phyloP scores from a whole-genome alignment of 305 asterid species.

The Withania somnifera region DNA sequence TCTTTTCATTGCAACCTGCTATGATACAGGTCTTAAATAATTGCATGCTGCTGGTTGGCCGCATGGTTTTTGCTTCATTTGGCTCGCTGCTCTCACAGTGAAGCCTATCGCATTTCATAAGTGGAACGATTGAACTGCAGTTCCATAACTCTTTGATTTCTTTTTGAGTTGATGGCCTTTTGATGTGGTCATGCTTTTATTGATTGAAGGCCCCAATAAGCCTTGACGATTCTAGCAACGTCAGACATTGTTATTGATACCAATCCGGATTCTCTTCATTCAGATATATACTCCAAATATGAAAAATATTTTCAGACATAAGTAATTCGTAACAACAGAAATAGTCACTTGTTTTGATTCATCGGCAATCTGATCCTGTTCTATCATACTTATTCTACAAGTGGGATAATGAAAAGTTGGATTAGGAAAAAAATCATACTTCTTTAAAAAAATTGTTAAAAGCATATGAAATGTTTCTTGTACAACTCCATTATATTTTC shows the following conservation, averaged over 20 bases:
- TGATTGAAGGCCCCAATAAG: background rate
- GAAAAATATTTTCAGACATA: background rate
- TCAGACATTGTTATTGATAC: background rate
- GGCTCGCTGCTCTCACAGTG: background rate
- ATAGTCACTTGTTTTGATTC: background rate
- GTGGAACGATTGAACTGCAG: background rate
- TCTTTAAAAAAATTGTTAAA: background rate
- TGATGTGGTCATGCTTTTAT: background rate
- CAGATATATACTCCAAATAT: background rate
- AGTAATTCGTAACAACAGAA: background rate
- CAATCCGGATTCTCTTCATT: background rate
- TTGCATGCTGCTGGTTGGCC: background rate
- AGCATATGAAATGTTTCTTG: background rate
- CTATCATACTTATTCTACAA: too few species aligned
- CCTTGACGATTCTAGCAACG: background rate
- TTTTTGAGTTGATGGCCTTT: background rate
- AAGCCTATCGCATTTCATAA: background rate
- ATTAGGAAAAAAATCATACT: too few species aligned
- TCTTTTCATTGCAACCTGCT: background rate
- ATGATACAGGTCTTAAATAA: background rate
- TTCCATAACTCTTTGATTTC: background rate
- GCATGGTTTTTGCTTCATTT: background rate
- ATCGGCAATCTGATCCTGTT: background rate
- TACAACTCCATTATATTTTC: background rate
- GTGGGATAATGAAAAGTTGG: too few species aligned